Evolutionary conservation across 495 filamentous ascomycete species (phyloP).

Genomic region (Xylaria castorea): DNA sequence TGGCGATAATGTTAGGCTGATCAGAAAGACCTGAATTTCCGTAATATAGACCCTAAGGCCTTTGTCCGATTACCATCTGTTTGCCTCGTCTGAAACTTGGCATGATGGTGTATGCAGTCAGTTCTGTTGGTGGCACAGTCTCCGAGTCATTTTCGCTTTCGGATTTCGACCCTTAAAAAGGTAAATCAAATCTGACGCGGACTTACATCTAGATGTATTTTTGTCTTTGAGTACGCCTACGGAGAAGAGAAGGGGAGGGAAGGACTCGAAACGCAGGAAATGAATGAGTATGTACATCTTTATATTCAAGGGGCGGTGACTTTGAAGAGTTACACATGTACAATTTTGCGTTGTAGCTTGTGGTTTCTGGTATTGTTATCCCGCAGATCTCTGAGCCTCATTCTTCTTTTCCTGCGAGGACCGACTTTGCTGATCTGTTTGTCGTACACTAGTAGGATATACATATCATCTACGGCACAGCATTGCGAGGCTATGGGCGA

Average conservation of each 20-base stretch:
- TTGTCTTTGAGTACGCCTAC: background rate
- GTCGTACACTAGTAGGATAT: background rate
- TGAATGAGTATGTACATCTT: background rate
- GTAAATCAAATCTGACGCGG: background rate
- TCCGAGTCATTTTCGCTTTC: background rate
- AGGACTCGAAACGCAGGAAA: background rate
- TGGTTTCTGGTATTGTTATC: background rate
- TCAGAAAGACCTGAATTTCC: background rate
- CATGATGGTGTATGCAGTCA: background rate
- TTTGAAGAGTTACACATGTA: background rate
- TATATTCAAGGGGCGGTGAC: background rate
- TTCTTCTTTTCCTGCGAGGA: background rate
- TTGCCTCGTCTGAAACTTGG: background rate
- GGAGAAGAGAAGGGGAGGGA: background rate
- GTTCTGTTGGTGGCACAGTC: slow-evolving; percentile 6
- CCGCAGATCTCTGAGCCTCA: background rate
- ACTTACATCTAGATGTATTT: background rate
- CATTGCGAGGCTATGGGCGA: background rate
- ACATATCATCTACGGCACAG: background rate
- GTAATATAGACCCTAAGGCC: background rate
- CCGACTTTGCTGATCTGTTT: background rate
- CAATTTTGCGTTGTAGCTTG: background rate
- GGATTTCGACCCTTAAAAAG: background rate
- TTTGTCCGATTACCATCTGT: background rate
- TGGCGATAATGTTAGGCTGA: background rate